Conservation (phyloP, 495 filamentous ascomycete genomes). For the Aspergillus heteromorphus region DNA sequence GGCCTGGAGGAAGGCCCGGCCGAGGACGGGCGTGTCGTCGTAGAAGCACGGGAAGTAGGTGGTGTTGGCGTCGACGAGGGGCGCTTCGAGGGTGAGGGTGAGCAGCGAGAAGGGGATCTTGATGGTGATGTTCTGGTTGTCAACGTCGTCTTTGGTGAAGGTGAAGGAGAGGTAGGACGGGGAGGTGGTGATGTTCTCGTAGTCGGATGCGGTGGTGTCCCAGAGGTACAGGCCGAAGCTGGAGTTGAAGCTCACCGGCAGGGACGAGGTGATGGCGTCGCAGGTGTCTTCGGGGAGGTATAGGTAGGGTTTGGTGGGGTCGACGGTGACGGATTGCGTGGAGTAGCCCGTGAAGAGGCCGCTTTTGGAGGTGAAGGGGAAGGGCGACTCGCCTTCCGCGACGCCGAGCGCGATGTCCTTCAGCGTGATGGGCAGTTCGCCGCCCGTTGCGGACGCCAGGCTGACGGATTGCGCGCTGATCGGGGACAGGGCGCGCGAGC, state of each 20-base stretch:
- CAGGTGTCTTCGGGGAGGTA: conserved; percentile 49
- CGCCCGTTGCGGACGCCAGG: background rate
- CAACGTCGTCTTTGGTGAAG: conserved; percentile 28
- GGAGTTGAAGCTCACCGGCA: conserved; percentile 41
- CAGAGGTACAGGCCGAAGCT: conserved; percentile 45
- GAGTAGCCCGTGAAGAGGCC: conserved; percentile 35
- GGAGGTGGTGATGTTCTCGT: conserved; percentile 40
- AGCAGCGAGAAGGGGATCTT: conserved; percentile 50
- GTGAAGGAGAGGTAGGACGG: conserved; percentile 47
- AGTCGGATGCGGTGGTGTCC: conserved; percentile 38
- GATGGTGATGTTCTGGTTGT: conserved; percentile 37
- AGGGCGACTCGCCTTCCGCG: conserved; percentile 32
- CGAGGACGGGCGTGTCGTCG: conserved; percentile 31
- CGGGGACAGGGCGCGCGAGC: conserved; percentile 29
- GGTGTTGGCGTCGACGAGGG: conserved; percentile 36
- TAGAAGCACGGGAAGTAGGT: conserved; percentile 51
- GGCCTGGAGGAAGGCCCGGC: conserved; percentile 53
- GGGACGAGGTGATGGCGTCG: conserved; percentile 38
- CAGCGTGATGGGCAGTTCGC: conserved; percentile 26
- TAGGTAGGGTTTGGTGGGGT: conserved; percentile 43
- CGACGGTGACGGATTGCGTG: conserved; percentile 23
- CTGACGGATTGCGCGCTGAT: conserved; percentile 14
- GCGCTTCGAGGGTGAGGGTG: conserved; percentile 45
- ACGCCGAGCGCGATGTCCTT: conserved; percentile 40
- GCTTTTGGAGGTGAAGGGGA: conserved; percentile 33